Base-by-base conservation (phyloP, 176 grass and related monocot species). In the Olyra latifolia region DNA sequence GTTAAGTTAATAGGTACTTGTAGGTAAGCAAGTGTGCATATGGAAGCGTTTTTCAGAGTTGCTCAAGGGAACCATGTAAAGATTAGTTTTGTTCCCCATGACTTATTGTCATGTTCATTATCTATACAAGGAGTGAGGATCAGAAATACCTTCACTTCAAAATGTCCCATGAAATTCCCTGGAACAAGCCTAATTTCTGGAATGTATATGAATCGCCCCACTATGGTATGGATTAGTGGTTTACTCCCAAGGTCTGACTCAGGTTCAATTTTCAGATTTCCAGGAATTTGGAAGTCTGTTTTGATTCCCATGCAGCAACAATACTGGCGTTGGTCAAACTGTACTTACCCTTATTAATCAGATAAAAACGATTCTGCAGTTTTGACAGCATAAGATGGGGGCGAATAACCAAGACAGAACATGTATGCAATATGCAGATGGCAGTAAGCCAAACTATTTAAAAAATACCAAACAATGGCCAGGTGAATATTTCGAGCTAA, bases 21-120 rank as follows among this genome's bases (percentile, higher is more conserved):
- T 75, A 82, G 41, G 61, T 43, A 54, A 82, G 78, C 29, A 90
- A 82, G 41, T 77, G 66, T 81, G 67, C 71, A 73, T 66, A 89
- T 44, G 83, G 14, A 80, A 62, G 3, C 58, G 17, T 1, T 76
- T 16, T 71, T 63, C 67, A 85, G 47, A 74, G 40, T 59, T 75
- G 41, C 54, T 43, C 5, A 14, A 59, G 56, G 82, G 72, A 71
- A 72, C 64, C 70, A 49, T 66, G 48, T 82, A 81, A 72, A 82
- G 60, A 82, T 72, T 42, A 81, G 29, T 79, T 53, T 53, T 73
- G 75, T 60, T 84, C 32, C 64, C 43, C 20, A 17, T 22, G 38
- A 57, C 47, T 13, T n/a, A n/a, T 41, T 68, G n/a, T 5, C 44
- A 72, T 63, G 28, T 46, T 62, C 55, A 27, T 62, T 62, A 28